Base-by-base conservation (phyloP, 176 grass and related monocot genomes). In the Cocos nucifera region DNA sequence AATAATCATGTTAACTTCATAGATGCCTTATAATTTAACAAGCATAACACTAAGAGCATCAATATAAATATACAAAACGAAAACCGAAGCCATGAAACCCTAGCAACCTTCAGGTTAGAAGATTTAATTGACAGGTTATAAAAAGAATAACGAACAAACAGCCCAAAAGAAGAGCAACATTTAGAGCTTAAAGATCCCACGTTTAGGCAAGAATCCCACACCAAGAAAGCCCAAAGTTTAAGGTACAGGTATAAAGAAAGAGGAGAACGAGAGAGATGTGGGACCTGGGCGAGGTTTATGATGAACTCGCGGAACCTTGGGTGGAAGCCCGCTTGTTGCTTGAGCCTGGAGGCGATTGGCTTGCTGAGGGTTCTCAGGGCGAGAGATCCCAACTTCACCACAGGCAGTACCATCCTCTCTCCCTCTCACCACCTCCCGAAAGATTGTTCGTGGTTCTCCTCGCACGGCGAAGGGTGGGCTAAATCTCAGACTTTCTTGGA, bases 251-350 rank as follows among this genome's bases (percentile, higher is more conserved):
- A 28, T 44, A 39, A 29, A 69, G 55, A 56, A 21, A 53, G 54
- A 30, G 25, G 6, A 59, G 35, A 73, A 51, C 3, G 57, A 17
- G 22, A 28, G 17, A 26, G 20, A 26, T 15, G 16, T 14, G 19
- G 19, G 12, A 90, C 91, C 92, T 96, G 92, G 3, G 86, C 92
- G 52, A 96, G 10, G 75, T 55, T 74, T 62, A 96, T 62, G 78
- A 90, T 96, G 69, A 90, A 28, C 6, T 75, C 62, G 69, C 87
- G 92, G 67, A 90, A 96, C 80, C 79, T 80, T 54, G 86, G 86
- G 77, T 88, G 81, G 74, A 85, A 30, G 49, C 80, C 80, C 32
- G 92, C 83, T 66, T 80, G 74, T 70, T 77, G 75, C 80, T 96
- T 96, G 64, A 96, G 87, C 65, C 80, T 73, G 54, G 57, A 44